Evolutionary conservation across 495 filamentous ascomycete genomes (phyloP).

Genomic region (Penicillium flavigenum): DNA sequence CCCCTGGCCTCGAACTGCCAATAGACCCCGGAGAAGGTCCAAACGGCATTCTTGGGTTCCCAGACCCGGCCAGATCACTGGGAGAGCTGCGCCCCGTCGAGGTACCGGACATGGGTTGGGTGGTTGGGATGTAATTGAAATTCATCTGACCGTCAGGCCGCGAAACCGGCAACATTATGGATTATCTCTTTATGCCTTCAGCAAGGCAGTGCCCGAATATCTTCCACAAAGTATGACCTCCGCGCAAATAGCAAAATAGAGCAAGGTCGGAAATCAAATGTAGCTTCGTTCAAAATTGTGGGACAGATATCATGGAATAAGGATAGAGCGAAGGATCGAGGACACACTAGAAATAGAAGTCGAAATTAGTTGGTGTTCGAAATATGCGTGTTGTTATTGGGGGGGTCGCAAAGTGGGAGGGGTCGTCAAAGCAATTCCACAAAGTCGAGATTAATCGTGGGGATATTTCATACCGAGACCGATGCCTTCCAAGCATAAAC

Average conservation of each 20-base stretch:
- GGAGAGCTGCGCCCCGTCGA: slow-evolving; percentile 87
- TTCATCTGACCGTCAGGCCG: slow-evolving; percentile 70
- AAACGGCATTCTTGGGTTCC: slow-evolving; percentile 71
- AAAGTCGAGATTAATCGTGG: slow-evolving; percentile 2
- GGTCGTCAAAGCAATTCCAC: slow-evolving; percentile 24
- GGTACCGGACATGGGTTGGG: slow-evolving; percentile 76
- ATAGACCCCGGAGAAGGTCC: slow-evolving; percentile 68
- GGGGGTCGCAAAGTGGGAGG: slow-evolving; percentile 19
- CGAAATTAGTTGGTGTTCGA: slow-evolving; percentile 11
- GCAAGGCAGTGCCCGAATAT: slow-evolving; percentile 28
- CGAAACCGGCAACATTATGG: slow-evolving; percentile 85
- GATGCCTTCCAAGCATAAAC: not conserved
- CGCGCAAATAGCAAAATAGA: slow-evolving; percentile 14
- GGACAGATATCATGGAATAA: slow-evolving; percentile 20
- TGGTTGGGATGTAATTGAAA: slow-evolving; percentile 72
- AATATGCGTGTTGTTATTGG: slow-evolving; percentile 5
- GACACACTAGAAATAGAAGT: not conserved
- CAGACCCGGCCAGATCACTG: slow-evolving; percentile 71
- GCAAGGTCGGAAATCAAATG: slow-evolving; percentile 11
- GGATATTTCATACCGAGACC: slow-evolving; percentile 1
- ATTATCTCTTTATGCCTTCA: slow-evolving; percentile 34
- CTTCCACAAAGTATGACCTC: slow-evolving; percentile 20
- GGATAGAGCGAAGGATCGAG: slow-evolving; percentile 1
- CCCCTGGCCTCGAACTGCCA: slow-evolving; percentile 75
- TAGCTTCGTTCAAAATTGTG: slow-evolving; percentile 15